Evolutionary conservation across 78 protist genomes (phyloP).

Genomic region (Polysphondylium violaceum): DNA sequence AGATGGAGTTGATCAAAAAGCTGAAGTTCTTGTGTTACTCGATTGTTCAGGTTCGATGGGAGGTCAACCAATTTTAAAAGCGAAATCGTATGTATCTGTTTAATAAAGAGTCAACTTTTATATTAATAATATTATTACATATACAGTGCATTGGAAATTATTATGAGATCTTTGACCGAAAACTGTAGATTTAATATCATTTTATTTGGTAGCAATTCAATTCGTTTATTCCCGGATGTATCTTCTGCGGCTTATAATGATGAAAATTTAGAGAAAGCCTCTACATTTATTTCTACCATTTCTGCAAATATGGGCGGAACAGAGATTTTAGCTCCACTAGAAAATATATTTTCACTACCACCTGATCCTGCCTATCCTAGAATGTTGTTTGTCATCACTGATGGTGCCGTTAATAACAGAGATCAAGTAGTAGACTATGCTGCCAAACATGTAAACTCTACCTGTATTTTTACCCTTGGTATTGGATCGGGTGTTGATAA

Average conservation of each 20-base stretch:
- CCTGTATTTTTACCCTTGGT: slow-evolving; percentile 75
- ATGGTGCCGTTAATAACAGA: slow-evolving; percentile 51
- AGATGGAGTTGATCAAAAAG: slow-evolving; percentile 37
- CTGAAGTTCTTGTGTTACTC: slow-evolving; percentile 34
- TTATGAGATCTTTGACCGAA: slow-evolving; percentile 43
- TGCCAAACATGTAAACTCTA: slow-evolving; percentile 24
- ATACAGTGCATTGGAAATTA: slow-evolving; percentile 22
- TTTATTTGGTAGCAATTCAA: slow-evolving; percentile 24
- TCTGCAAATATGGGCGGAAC: slow-evolving; percentile 81
- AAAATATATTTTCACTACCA: slow-evolving; percentile 1
- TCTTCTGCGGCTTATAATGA: slow-evolving; percentile 9
- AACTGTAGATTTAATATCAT: slow-evolving; percentile 54
- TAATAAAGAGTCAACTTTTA: background rate
- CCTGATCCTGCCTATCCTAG: slow-evolving; percentile 55
- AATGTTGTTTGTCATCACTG: slow-evolving; percentile 69
- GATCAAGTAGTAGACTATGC: slow-evolving; percentile 39
- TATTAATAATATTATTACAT: background rate
- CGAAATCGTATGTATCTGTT: slow-evolving; percentile 1
- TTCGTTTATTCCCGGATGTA: background rate
- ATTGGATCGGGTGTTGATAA: slow-evolving; percentile 76
- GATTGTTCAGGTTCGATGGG: slow-evolving; percentile 74
- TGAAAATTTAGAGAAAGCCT: slow-evolving; percentile 18
- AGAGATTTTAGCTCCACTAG: slow-evolving; percentile 48
- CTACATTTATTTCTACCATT: background rate
- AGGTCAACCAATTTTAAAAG: slow-evolving; percentile 21